Evolutionary conservation across 768 basidiomycete species (phyloP), one percentile per base, ranked within the genome.

Genomic region (Phlebiopsis flavidoalba): DNA sequence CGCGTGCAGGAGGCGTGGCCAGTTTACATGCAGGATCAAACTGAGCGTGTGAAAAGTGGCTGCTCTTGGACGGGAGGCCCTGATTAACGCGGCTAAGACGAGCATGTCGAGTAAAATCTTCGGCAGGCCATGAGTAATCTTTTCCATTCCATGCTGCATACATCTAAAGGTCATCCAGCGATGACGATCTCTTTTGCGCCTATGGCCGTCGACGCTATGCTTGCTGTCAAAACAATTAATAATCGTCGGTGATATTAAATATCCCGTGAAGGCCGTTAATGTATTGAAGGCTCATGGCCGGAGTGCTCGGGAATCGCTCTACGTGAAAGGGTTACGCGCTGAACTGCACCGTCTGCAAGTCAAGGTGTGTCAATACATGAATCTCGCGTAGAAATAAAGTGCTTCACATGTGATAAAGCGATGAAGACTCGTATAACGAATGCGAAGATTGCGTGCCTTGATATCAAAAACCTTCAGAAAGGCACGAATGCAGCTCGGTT

Each of bases 31-130:
- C 91, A 95, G 69, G 96, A 98, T 71, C 95, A 98, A n/a, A 74
- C 76, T 99, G 57, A 95, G 93, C 70, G 87, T 97, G 46, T n/a
- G n/a, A n/a, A 98, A 93, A 75, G 92, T 98, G 33, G 96, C 98
- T 71, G 71, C 84, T 48, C 79, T 99, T n/a, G 96, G 95, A 37
- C 81, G 88, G 66, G 95, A 97, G 35, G 93, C 93, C 26, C 75
- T 99, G 71, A 79, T 98, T 73, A 99, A 97, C 76, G 90, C 92
- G 26, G 97, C 97, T 50, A 98, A 95, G 81, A 99, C 97, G 31
- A 93, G 89, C 64, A 98, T 99, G 97, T 87, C 93, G 67, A 98
- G 95, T 73, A 99, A 99, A 78, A 93, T 99, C 74, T 94, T 99
- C 66, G 91, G 93, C 72, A 90, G 85, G 97, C n/a, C n/a, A n/a